Base-by-base conservation (phyloP, 371 early-diverging fungal species). In the Catenaria anguillulae region DNA sequence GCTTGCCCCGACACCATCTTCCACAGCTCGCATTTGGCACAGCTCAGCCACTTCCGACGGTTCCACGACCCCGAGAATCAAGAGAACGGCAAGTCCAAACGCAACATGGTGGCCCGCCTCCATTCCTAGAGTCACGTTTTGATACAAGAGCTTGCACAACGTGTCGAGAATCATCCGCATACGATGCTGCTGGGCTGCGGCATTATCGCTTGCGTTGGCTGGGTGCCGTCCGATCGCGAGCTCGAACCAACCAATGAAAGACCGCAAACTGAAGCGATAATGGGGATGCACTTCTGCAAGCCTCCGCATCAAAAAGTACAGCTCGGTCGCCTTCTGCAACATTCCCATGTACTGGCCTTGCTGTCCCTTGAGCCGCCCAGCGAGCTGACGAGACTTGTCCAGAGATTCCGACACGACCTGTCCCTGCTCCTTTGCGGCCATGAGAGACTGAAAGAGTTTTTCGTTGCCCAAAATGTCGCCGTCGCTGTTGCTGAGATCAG, bases 261-360 rank as follows among this genome's bases (percentile, higher is more conserved):
- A 63, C 4, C 65, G 13, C 15, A 81, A 65, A 2, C 75, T 74
- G 66, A 77, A 81, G 33, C 71, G 71, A 63, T 81, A 81, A 73
- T 77, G 77, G 48, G 65, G 62, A 64, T 75, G 76, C 29, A 79
- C 33, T 37, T 69, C 68, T 19, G 62, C 33, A 29, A 81, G 64
- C 33, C 74, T 71, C 12, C 60, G 62, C 12, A 81, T 52, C 19
- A 70, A 73, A 67, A 79, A 79, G 63, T 63, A 81, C 3, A 79
- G 62, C 4, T 56, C 45, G 58, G 59, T 15, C 8, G 17, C 29
- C 72, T 71, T 8, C 73, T 77, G 62, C 71, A 76, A 19, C 13
- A 79, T 54, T 2, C 68, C 66, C 1, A 68, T 35, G 61, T 73
- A 81, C 61, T 74, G 74, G 33, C 75, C 72, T 33, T 76, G 55